Conservation (phyloP, 257 asterid genomes). For the Thymus mandschuricus region DNA sequence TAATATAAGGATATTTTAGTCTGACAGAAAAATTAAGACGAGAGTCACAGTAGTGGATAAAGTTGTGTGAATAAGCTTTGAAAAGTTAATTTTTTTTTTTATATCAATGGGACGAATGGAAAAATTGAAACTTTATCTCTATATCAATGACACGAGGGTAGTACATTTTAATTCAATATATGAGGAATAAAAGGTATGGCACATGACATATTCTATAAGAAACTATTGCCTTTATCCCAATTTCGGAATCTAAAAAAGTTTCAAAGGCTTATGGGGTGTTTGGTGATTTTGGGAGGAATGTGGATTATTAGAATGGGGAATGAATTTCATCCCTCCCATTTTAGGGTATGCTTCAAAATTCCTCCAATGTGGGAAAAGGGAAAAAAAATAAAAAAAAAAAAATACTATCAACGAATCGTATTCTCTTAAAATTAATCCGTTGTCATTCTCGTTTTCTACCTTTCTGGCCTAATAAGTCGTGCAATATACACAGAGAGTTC, state of each 20-base stretch:
- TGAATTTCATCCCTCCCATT: neutral
- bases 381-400: too few relatives aligned
- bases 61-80: too few relatives aligned
- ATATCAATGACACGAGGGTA: too few relatives aligned
- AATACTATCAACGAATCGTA: neutral
- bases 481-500: too few relatives aligned
- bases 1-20: too few relatives aligned
- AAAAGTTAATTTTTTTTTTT: too few relatives aligned
- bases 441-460: too few relatives aligned
- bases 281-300: constrained; percentile 6
- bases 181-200: neutral
- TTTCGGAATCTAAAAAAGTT: neutral
- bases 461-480: too few relatives aligned
- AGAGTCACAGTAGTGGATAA: too few relatives aligned
- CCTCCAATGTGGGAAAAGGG: neutral
- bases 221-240: neutral
- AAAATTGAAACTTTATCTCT: too few relatives aligned
- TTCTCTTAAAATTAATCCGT: neutral
- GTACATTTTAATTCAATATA: neutral
- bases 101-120: too few relatives aligned
- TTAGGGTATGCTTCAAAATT: neutral
- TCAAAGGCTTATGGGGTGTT: constrained; percentile 3
- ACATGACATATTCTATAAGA: neutral
- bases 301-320: neutral
- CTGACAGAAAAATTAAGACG: too few relatives aligned